A percentile compares a stretch with the other conserved stretches of the same genome.
Evolutionary conservation across 169 alveolate genomes (phyloP).

Genomic region (Condylostoma magnum): DNA sequence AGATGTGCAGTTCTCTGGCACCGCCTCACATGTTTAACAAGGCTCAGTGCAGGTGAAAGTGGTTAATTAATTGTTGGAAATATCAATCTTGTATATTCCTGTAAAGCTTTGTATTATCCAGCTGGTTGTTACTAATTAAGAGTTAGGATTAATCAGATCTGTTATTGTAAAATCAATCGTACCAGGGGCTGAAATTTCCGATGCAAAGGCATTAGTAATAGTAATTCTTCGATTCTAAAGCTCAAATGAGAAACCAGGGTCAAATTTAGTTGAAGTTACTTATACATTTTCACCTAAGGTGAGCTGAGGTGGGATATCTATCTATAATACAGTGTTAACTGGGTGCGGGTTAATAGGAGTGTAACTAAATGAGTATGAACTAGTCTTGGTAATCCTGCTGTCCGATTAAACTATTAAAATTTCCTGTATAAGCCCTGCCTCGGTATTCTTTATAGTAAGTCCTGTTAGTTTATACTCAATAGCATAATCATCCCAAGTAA

Average conservation of each 20-base stretch:
- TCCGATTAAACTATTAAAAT: not conserved
- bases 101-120: not conserved
- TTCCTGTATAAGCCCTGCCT: not conserved
- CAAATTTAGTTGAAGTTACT: too few relatives aligned
- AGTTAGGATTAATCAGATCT: not conserved
- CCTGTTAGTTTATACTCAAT: constrained; percentile 10
- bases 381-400: not conserved
- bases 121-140: not conserved
- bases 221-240: too few relatives aligned
- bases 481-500: not conserved
- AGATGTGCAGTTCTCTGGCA: not conserved
- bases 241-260: too few relatives aligned
- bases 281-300: not conserved
- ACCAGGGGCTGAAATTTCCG: not conserved
- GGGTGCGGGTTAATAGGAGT: constrained; percentile 25
- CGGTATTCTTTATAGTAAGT: not conserved
- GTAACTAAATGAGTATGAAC: constrained; percentile 1
- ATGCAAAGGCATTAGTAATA: not conserved
- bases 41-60: constrained; percentile 11
- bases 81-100: constrained; percentile 6
- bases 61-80: not conserved
- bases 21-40: constrained; percentile 1
- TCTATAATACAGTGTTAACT: not conserved
- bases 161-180: not conserved
- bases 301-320: constrained; percentile 15